Evolutionary conservation across 2,329 filamentous ascomycete species (phyloP).

Genomic region (Aspergillus pseudoterreus): DNA sequence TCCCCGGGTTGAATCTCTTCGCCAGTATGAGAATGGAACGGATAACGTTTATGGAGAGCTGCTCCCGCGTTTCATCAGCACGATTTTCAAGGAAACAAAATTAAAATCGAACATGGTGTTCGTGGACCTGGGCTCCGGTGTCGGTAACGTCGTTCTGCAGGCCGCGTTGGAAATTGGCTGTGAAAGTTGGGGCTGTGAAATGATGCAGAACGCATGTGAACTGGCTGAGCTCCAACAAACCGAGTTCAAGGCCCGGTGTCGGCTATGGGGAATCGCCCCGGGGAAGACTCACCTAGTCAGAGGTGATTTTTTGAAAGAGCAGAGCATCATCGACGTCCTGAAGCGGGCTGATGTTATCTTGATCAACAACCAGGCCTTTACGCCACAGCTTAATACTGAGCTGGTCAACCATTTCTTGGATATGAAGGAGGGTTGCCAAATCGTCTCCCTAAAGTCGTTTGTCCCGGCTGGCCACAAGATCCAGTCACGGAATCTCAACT

Average conservation of each 20-base stretch:
- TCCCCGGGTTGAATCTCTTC: constrained; percentile 76
- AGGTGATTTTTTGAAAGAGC: constrained; percentile 77
- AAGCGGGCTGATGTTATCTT: constrained; percentile 89
- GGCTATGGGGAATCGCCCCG: constrained; percentile 80
- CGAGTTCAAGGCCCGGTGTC: constrained; percentile 81
- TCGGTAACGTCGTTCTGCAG: constrained; percentile 93
- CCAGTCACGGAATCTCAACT: constrained; percentile 69
- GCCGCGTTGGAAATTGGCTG: constrained; percentile 90
- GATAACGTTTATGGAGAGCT: constrained; percentile 96
- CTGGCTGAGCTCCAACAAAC: constrained; percentile 74
- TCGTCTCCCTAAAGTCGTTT: constrained; percentile 90
- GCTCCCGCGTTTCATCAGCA: constrained; percentile 75
- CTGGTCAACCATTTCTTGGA: constrained; percentile 89
- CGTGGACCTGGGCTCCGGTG: constrained; percentile 90
- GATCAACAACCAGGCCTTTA: constrained; percentile 98
- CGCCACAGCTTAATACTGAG: constrained; percentile 76
- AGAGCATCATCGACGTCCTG: constrained; percentile 67
- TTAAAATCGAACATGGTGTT: constrained; percentile 84
- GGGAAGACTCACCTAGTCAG: constrained; percentile 76
- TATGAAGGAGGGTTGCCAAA: constrained; percentile 81
- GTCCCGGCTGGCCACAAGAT: constrained; percentile 76
- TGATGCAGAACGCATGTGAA: constrained; percentile 86
- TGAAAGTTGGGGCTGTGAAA: constrained; percentile 93
- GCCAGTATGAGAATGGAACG: constrained; percentile 82
- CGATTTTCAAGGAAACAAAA: constrained; percentile 72